phyloP scores from a whole-genome alignment of 441 rosid genomes.

The Adansonia grandidieri region DNA sequence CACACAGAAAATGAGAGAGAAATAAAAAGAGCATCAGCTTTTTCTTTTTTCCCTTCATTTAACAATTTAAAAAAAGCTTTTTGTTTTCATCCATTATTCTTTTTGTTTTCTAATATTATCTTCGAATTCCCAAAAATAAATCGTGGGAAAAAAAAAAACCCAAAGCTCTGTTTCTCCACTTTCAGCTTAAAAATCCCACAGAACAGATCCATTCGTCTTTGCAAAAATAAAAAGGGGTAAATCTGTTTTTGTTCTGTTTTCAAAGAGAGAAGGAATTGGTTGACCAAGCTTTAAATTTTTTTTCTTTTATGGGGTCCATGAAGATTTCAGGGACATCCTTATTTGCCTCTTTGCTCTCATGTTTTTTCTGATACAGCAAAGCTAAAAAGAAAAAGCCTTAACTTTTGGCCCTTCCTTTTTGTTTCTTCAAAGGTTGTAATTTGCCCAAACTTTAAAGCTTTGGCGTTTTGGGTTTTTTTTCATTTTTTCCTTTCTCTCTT shows the following conservation, averaged over 20 bases:
- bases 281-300: slow-evolving; percentile 13
- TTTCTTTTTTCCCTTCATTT: neutral
- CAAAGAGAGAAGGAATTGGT: slow-evolving; percentile 25
- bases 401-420: slow-evolving; percentile 7
- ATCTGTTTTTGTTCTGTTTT: slow-evolving; percentile 1
- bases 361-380: slow-evolving; percentile 27
- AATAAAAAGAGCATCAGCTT: neutral
- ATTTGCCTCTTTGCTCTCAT: slow-evolving; percentile 24
- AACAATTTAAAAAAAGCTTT: neutral
- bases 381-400: slow-evolving; percentile 26
- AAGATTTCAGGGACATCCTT: slow-evolving; percentile 49
- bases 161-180: slow-evolving; percentile 16
- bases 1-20: neutral
- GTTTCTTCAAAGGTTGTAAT: slow-evolving; percentile 14
- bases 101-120: neutral
- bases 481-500: neutral
- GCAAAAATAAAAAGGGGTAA: neutral
- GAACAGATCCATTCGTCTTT: slow-evolving; percentile 30
- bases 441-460: slow-evolving; percentile 25
- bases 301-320: slow-evolving; percentile 45
- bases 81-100: neutral
- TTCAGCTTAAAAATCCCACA: slow-evolving; percentile 22
- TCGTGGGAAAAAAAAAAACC: neutral
- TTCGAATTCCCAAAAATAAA: neutral
- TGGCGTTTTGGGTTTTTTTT: slow-evolving; percentile 15